Conservation (phyloP, 352 stramenopile species). For the Plasmopara muralis region DNA sequence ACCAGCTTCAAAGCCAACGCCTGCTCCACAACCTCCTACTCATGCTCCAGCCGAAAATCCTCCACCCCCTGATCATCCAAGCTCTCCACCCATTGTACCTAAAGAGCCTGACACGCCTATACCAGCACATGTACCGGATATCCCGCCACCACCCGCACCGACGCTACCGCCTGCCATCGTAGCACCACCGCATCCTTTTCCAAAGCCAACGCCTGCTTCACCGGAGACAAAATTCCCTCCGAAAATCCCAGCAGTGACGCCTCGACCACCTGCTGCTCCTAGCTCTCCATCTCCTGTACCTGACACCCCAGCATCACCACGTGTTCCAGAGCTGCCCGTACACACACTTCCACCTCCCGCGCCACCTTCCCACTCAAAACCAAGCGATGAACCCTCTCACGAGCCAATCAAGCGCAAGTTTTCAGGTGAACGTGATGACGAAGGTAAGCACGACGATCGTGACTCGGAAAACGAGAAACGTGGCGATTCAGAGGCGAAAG, state of each 20-base stretch:
- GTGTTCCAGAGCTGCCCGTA: slow-evolving; percentile 2
- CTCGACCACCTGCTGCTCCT: neutral
- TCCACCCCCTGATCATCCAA: neutral
- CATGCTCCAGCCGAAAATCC: slow-evolving; percentile 1
- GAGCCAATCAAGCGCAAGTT: slow-evolving; percentile 9
- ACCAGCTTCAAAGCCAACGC: slow-evolving; percentile 7
- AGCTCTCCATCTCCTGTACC: slow-evolving; percentile 2
- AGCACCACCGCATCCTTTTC: slow-evolving; percentile 3
- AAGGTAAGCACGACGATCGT: slow-evolving; percentile 5
- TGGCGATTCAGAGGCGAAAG: slow-evolving; percentile 2
- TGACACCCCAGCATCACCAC: slow-evolving; percentile 1
- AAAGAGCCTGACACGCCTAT: slow-evolving; percentile 1
- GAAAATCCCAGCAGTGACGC: neutral
- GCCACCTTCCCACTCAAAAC: neutral
- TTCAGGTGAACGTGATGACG: slow-evolving; percentile 5
- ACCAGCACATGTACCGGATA: slow-evolving; percentile 6
- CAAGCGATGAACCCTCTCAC: slow-evolving; percentile 4
- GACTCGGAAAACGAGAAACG: slow-evolving; percentile 4
- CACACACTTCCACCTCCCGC: neutral
- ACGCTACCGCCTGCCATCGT: slow-evolving; percentile 1
- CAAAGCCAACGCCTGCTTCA: slow-evolving; percentile 3
- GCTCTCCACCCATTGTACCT: slow-evolving; percentile 1
- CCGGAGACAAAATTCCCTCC: slow-evolving; percentile 7
- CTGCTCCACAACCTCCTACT: slow-evolving; percentile 6
- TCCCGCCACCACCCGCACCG: slow-evolving; percentile 3